A percentile compares a stretch with the other conserved stretches of the same genome.
Conservation (phyloP, 2,329 filamentous ascomycete genomes). For the Colletotrichum eremochloae region DNA sequence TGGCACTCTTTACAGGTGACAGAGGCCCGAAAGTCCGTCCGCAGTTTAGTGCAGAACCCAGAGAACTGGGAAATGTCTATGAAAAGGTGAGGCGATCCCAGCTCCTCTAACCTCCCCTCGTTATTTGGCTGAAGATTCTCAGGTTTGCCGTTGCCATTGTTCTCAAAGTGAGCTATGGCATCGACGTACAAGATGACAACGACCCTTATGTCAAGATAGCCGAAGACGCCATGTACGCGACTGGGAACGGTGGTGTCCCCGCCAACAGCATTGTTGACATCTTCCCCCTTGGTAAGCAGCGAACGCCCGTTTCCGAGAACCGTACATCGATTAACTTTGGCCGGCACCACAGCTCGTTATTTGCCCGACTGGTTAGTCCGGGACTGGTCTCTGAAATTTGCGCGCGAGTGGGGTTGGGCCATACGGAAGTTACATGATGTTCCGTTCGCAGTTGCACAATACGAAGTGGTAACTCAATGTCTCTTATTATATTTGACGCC, state of each 20-base stretch:
- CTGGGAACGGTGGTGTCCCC: constrained; percentile 50
- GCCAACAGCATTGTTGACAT: constrained; percentile 60
- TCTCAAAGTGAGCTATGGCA: constrained; percentile 51
- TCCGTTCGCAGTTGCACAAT: constrained; percentile 49
- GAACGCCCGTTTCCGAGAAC: constrained; percentile 37
- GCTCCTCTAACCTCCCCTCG: not conserved
- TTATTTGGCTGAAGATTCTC: constrained; percentile 15
- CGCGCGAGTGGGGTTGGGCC: constrained; percentile 52
- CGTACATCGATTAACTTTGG: constrained; percentile 44
- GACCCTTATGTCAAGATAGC: constrained; percentile 48
- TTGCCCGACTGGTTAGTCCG: constrained; percentile 55
- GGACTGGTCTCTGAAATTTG: constrained; percentile 51
- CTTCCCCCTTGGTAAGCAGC: constrained; percentile 56
- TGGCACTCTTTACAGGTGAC: constrained; percentile 52
- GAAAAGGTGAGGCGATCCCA: constrained; percentile 28
- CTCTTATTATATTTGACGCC: constrained; percentile 32
- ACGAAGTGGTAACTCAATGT: constrained; percentile 45
- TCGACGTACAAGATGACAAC: constrained; percentile 47
- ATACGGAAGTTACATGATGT: constrained; percentile 51
- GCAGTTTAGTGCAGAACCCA: constrained; percentile 43
- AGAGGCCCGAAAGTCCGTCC: constrained; percentile 48
- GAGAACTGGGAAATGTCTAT: constrained; percentile 44
- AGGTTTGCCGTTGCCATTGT: constrained; percentile 51
- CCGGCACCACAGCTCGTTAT: constrained; percentile 49
- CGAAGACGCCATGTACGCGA: constrained; percentile 45